Evolutionary conservation across 2,329 filamentous ascomycete genomes (phyloP).

Genomic region (Nemania sp.): DNA sequence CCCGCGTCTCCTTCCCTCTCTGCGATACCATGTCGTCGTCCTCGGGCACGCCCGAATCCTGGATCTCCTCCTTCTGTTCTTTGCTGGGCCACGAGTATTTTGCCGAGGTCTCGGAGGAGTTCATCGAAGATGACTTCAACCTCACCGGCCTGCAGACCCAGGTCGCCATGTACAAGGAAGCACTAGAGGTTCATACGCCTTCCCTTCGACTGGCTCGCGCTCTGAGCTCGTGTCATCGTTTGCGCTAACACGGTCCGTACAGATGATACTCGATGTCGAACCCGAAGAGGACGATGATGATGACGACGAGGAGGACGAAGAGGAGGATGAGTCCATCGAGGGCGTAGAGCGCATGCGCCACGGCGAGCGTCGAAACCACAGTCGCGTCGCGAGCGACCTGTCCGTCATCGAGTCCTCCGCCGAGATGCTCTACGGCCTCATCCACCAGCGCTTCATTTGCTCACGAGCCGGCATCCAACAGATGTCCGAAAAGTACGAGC

Average conservation of each 20-base stretch:
- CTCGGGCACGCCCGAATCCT: slow-evolving; percentile 75
- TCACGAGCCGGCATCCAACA: slow-evolving; percentile 95
- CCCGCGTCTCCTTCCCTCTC: background rate
- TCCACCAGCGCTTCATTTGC: slow-evolving; percentile 98
- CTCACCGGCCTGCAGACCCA: slow-evolving; percentile 92
- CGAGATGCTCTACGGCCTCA: slow-evolving; percentile 97
- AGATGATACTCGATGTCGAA: slow-evolving; percentile 98
- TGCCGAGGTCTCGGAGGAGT: slow-evolving; percentile 97
- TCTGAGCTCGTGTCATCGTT: background rate
- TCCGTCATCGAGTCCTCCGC: slow-evolving; percentile 96
- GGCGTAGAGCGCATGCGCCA: slow-evolving; percentile 60
- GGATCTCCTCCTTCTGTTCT: slow-evolving; percentile 97
- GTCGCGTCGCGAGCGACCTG: slow-evolving; percentile 87
- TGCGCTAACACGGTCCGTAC: slow-evolving; percentile 28
- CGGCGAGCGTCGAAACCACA: slow-evolving; percentile 74
- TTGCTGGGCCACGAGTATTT: slow-evolving; percentile 98
- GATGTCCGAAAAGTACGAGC: slow-evolving; percentile 99
- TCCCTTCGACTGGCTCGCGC: too few relatives aligned
- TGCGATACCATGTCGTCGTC: slow-evolving; percentile 60
- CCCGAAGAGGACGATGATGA: slow-evolving; percentile 93
- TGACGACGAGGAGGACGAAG: slow-evolving; percentile 76
- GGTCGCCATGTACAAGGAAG: slow-evolving; percentile 99
- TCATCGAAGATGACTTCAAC: slow-evolving; percentile 99
- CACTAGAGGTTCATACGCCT: slow-evolving; percentile 68
- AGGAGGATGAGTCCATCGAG: slow-evolving; percentile 71